Evolutionary conservation across 495 filamentous ascomycete genomes (phyloP), one percentile per base, ranked within the genome.

Genomic region (Lichenothelia convexa): DNA sequence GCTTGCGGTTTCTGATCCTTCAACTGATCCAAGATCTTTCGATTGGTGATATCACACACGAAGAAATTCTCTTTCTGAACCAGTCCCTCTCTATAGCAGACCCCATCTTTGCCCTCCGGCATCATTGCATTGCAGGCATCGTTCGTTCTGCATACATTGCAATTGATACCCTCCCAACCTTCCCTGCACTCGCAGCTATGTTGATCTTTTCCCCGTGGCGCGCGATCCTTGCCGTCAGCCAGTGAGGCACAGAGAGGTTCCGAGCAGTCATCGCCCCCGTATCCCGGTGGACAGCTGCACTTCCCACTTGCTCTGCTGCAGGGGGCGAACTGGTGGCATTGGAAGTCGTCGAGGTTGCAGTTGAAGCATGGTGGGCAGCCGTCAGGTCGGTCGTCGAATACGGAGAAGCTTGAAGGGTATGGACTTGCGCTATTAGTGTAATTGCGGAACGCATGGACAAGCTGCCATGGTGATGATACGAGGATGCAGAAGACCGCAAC

Each of bases 121-220:
- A 87, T 89, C 57, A 97, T 58, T 5, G 78, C 69, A 55, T 83
- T 65, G 51, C 89, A 97, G 9, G 80, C 84, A 39, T 76, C 59
- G 51, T 95, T 65, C 12, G 72, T 70, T 31, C 76, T 68, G 59
- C 89, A 97, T 38, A 95, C 82, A 52, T 97, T 97, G 67, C 89
- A 97, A 64, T 97, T 97, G 58, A 95, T 86, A 42, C 89, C 89
- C n/a, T 70, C 70, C 89, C 89, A 97, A 32, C 91, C 89, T 21
- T 93, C 83, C 43, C 85, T 74, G 57, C 89, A 97, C 18, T 86
- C 60, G 57, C 89, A 97, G n/a, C n/a, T n/a, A 22, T 63, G 58
- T 12, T 73, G 62, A 30, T 65, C 71, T 30, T 71, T 54, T n/a
- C n/a, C n/a, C 49, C 86, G 70, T 43, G 73, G 68, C 12, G 74